Percentiles rank a stretch among this genome's conserved stretches.
These are phyloP conservation scores for Parachaetomium inaequale DNA, from an alignment of 495 filamentous ascomycete species.

Conservation along the genomic window DNA sequence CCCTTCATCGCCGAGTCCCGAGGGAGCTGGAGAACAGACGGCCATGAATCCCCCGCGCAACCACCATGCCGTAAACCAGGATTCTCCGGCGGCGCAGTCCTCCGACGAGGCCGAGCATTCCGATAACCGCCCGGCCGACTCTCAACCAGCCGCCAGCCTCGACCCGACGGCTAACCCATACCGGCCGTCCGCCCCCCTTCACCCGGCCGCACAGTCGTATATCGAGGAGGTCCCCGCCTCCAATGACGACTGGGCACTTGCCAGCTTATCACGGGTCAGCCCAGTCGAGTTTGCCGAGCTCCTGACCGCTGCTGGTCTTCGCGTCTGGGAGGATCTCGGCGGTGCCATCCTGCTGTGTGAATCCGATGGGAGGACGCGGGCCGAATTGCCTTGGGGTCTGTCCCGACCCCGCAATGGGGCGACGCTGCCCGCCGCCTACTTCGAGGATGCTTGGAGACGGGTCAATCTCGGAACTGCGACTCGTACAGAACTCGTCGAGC, in stretches of 20 bases:
- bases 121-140: background rate
- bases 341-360: background rate
- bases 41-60: background rate
- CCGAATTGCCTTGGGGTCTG: background rate
- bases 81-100: background rate
- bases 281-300: background rate
- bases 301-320: background rate
- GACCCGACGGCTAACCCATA: background rate
- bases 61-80: background rate
- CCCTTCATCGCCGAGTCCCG: background rate
- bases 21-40: background rate
- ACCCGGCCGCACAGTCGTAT: background rate
- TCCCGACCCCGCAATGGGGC: background rate
- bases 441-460: background rate
- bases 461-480: background rate
- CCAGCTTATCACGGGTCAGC: background rate
- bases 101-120: background rate
- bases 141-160: background rate
- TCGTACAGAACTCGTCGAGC: background rate
- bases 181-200: background rate
- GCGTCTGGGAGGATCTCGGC: background rate
- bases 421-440: background rate
- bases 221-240: background rate
- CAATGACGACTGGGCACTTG: background rate
- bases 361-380: background rate